phyloP scores from a whole-genome alignment of 352 stramenopile species.

The Globisporangium ultimum region DNA sequence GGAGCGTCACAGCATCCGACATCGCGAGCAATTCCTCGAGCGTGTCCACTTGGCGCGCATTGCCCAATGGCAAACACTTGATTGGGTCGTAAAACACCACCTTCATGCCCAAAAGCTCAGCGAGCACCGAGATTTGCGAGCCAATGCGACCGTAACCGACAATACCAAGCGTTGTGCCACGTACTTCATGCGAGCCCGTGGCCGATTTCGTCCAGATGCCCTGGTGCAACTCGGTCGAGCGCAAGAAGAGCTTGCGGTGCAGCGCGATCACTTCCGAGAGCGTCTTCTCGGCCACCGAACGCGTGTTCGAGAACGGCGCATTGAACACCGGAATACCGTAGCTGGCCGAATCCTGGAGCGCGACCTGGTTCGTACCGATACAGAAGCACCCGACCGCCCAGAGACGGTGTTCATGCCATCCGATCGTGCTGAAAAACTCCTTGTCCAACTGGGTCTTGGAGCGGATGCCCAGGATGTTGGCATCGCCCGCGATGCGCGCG shows the following conservation, averaged over 20 bases:
- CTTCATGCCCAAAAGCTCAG: conserved; percentile 91
- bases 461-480: conserved; percentile 76
- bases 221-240: conserved; percentile 71
- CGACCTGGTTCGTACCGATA: conserved; percentile 84
- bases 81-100: conserved; percentile 93
- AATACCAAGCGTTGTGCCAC: conserved; percentile 76
- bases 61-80: conserved; percentile 71
- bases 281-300: conserved; percentile 83
- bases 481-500: conserved; percentile 64
- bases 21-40: conserved; percentile 80
- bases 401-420: conserved; percentile 75
- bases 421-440: conserved; percentile 72
- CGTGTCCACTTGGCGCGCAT: conserved; percentile 80
- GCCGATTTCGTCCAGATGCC: conserved; percentile 81
- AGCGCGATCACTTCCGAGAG: conserved; percentile 77
- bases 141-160: conserved; percentile 81
- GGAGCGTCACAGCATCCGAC: conserved; percentile 93
- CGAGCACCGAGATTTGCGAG: conserved; percentile 78
- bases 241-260: conserved; percentile 79
- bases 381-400: conserved; percentile 84
- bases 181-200: conserved; percentile 75
- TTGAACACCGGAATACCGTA: conserved; percentile 82
- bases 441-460: conserved; percentile 81
- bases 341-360: conserved; percentile 47
- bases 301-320: conserved; percentile 83